A percentile compares a stretch with the other conserved stretches of the same genome.
Evolutionary conservation across 345 rosid species (phyloP).

Genomic region (Sisymbrium altissimum): DNA sequence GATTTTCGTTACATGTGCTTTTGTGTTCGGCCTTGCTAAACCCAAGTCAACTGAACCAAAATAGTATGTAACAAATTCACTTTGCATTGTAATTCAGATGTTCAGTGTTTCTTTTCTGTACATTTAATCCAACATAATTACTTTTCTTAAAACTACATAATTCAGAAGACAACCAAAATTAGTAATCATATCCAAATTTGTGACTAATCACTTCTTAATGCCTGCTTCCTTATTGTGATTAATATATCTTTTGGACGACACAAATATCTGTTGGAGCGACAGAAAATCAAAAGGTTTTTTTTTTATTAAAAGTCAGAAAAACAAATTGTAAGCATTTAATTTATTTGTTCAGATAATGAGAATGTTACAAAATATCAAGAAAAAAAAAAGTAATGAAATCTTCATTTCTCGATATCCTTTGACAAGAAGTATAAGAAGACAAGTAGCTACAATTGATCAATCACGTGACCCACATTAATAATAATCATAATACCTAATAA

Average conservation of each 20-base stretch:
- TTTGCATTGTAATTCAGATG: not conserved
- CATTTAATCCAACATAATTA: not conserved
- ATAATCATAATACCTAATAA: slow-evolving; percentile 10
- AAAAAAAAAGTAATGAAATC: not conserved
- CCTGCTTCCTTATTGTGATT: not conserved
- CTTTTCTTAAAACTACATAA: not conserved
- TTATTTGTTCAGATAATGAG: not conserved
- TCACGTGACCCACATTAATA: slow-evolving; percentile 38
- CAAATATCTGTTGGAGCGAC: not conserved
- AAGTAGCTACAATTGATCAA: slow-evolving; percentile 27
- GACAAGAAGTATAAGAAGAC: slow-evolving; percentile 29
- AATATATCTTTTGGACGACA: not conserved
- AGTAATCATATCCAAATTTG: not conserved
- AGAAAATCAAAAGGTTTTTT: not conserved
- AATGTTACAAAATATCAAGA: not conserved
- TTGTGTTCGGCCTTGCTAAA: not conserved
- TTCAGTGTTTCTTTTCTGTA: not conserved
- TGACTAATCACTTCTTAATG: not conserved
- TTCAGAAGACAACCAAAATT: not conserved
- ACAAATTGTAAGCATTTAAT: not conserved
- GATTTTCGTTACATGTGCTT: not conserved
- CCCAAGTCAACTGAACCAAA: not conserved
- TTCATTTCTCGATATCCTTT: slow-evolving; percentile 7
- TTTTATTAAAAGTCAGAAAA: not conserved
- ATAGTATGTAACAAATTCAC: not conserved